Base-by-base conservation (phyloP, 495 filamentous ascomycete genomes). In the Friedmanniomyces simplex region DNA sequence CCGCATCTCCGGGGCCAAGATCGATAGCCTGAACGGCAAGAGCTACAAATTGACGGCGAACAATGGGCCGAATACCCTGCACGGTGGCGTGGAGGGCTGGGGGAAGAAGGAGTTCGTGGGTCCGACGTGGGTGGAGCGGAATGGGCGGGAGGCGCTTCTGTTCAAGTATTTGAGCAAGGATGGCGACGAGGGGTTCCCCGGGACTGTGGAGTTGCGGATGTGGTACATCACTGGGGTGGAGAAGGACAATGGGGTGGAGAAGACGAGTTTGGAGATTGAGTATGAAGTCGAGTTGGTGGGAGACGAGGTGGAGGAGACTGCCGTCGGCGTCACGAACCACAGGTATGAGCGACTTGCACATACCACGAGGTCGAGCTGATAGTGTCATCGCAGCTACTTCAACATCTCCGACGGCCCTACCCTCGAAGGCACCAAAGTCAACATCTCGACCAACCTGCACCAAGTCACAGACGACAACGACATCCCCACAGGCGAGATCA, bases 321-420 rank as follows among this genome's bases (percentile, higher is more conserved):
- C 84, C 2, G 77, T 96, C 61, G 91, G 88, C 65, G 77, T 96
- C 63, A 97, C 91, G 28, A 97, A 97, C 73, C 91, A 97, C 73
- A 93, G 87, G 89, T 94, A 73, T 55, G 77, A 51, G 32, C 36
- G 42, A 54, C 21, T 47, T 12, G 41, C n/a, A n/a, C n/a, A n/a
- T 32, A 10, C 28, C 28, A 32, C 28, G 28, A 32, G n/a, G n/a
- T n/a, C n/a, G n/a, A n/a, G n/a, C n/a, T n/a, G n/a, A n/a, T n/a
- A n/a, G n/a, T n/a, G n/a, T n/a, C n/a, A n/a, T n/a, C n/a, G 91
- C 63, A 96, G 90, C 62, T 97, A 97, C 76, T 97, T 96, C 77
- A 96, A 93, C 73, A 78, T 96, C 54, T 73, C 80, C 18, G 78
- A 78, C 54, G 74, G 69, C 16, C 76, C 84, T 0, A 83, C 83